A percentile compares a stretch with the other conserved stretches of the same genome.
Conservation (phyloP, 1,284 basidiomycete genomes). For the Melanopsichium pennsylvanicum region DNA sequence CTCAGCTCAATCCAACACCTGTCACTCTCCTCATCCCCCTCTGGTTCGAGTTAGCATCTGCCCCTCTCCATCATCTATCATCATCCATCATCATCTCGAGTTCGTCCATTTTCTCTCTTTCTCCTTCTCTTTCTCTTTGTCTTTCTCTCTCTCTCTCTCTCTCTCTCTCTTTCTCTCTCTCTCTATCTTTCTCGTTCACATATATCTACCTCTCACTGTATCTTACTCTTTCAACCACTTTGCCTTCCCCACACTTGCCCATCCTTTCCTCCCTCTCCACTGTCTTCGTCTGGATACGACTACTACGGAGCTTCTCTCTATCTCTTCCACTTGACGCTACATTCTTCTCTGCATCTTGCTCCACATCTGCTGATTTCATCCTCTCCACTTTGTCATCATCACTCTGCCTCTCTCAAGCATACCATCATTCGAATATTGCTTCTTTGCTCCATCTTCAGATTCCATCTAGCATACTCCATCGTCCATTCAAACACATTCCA, state of each 20-base stretch:
- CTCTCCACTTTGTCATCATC: no score
- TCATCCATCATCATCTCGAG: no score
- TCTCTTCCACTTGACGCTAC: constrained; percentile 1
- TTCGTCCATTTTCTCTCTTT: not conserved
- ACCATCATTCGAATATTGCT: not conserved
- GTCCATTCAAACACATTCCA: no score
- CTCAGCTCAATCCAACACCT: no score
- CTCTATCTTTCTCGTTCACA: constrained; percentile 3
- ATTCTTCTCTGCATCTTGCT: not conserved
- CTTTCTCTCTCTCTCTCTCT: not conserved
- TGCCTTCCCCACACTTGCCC: no score
- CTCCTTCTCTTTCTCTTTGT: not conserved
- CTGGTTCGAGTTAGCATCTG: no score
- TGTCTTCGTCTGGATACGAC: constrained; percentile 50
- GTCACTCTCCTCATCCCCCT: constrained; percentile 8
- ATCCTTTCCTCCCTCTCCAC: constrained; percentile 4
- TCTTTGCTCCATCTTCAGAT: not conserved
- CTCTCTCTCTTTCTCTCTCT: not conserved
- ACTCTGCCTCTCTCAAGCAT: not conserved
- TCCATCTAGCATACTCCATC: no score
- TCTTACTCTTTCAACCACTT: no score
- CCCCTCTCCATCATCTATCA: no score
- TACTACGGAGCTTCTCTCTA: constrained; percentile 3
- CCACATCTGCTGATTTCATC: not conserved
- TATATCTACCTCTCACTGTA: constrained; percentile 20